Evolutionary conservation across 2,329 filamentous ascomycete species (phyloP), one percentile per base, ranked within the genome.

Genomic region (Botrytis paeoniae): DNA sequence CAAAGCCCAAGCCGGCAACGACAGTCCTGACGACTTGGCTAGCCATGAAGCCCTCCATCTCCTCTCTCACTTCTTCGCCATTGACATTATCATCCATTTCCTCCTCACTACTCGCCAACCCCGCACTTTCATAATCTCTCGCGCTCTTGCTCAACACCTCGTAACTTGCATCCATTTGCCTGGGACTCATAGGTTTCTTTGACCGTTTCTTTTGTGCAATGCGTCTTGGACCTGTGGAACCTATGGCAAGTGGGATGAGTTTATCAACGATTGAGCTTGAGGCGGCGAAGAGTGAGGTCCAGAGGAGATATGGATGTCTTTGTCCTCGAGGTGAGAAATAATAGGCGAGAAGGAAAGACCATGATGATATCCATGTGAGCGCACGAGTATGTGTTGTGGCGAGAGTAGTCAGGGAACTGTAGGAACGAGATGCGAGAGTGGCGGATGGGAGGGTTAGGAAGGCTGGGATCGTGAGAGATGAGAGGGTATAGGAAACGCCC

Each of bases 401-500:
- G 71, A 88, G 86, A 64, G 86, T 84, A 75, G 88, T 87, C 74
- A 97, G 87, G 79, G 89, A 89, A 77, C 87, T 84, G 81, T 97
- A 90, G 78, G 93, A 90, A 80, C 90, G 89, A 64, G 90, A 87
- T 75, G 93, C 93, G 71, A 87, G 85, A 73, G 88, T 85, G 66
- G 95, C 92, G 69, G 92, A 93, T 16, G 94, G 93, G 66, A 98
- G 92, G 71, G 89, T 88, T 78, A 95, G 89, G 72, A 98, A 90
- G 9, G 93, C 88, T 29, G 95, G 95, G 74, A 97, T 88, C 39
- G 93, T 90, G 76, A 97, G 85, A 74, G 89, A 89, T 35, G 92
- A 92, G 78, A 96, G 88, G 65, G 94, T 92, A 84, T 95, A 97
- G 69, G 95, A 97, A 74, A 96, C 88, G 82, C 95, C 95, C 95